Evolutionary conservation across 192 early-diverging fungal genomes (phyloP).

Genomic region (Umbelopsis ramanniana): DNA sequence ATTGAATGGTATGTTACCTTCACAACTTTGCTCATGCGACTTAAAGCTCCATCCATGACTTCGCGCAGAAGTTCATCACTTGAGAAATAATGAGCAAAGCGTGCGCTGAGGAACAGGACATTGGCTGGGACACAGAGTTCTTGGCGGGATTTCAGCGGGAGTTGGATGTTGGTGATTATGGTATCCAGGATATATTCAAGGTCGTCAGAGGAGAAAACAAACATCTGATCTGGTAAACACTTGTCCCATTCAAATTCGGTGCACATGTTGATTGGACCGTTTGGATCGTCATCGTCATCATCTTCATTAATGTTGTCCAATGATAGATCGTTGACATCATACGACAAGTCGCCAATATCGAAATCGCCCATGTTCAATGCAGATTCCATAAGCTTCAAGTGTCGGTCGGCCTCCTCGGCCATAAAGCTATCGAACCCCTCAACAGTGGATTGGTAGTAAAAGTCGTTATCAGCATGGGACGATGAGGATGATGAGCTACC

Average conservation of each 20-base stretch:
- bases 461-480: slow-evolving; percentile 33
- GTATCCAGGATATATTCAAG: slow-evolving; percentile 75
- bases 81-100: slow-evolving; percentile 86
- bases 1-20: slow-evolving; percentile 41
- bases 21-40: slow-evolving; percentile 59
- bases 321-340: slow-evolving; percentile 15
- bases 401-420: slow-evolving; percentile 35
- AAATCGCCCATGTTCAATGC: slow-evolving; percentile 25
- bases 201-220: slow-evolving; percentile 83
- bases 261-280: not conserved
- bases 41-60: slow-evolving; percentile 63
- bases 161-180: slow-evolving; percentile 66
- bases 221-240: slow-evolving; percentile 92
- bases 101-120: slow-evolving; percentile 84
- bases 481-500: slow-evolving; percentile 39
- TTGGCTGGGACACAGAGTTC: slow-evolving; percentile 81
- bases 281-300: slow-evolving; percentile 13
- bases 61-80: slow-evolving; percentile 72
- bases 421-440: slow-evolving; percentile 36
- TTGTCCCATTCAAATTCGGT: slow-evolving; percentile 64
- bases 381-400: slow-evolving; percentile 31
- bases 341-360: slow-evolving; percentile 14
- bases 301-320: slow-evolving; percentile 13
- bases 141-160: slow-evolving; percentile 59
- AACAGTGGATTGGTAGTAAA: slow-evolving; percentile 41